Percentiles rank a stretch among this genome's conserved stretches.
Evolutionary conservation across 2,329 filamentous ascomycete species (phyloP).

Genomic region (Clonostachys rhizophaga): DNA sequence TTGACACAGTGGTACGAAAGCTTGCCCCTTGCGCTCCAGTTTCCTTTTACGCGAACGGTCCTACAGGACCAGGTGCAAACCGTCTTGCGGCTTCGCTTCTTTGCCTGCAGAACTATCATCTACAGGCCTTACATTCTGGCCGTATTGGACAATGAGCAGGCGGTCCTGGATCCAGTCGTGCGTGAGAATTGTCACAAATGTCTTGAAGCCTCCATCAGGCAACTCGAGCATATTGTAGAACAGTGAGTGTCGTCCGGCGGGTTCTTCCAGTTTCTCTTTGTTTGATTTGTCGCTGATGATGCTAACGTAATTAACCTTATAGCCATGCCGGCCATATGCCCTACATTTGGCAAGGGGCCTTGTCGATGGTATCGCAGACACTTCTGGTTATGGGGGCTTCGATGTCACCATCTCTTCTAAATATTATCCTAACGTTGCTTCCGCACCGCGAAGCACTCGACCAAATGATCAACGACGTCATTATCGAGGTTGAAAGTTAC

Average conservation of each 20-base stretch:
- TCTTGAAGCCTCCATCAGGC: constrained; percentile 73
- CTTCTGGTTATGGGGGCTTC: constrained; percentile 80
- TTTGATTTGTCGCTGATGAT: neutral
- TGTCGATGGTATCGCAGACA: constrained; percentile 79
- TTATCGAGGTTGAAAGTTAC: constrained; percentile 71
- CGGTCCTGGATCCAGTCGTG: constrained; percentile 66
- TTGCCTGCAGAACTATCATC: constrained; percentile 81
- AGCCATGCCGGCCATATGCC: constrained; percentile 80
- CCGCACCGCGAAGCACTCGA: constrained; percentile 60
- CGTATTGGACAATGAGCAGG: constrained; percentile 72
- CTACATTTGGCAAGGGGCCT: constrained; percentile 79
- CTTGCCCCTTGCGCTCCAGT: constrained; percentile 69
- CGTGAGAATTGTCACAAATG: constrained; percentile 78
- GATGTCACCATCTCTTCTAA: constrained; percentile 69
- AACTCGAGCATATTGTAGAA: constrained; percentile 73
- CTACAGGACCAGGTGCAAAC: constrained; percentile 73
- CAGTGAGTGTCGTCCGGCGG: constrained; percentile 49
- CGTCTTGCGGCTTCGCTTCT: constrained; percentile 74
- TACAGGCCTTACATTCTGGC: constrained; percentile 80
- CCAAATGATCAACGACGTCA: constrained; percentile 72
- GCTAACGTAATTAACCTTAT: constrained; percentile 6
- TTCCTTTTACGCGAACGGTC: constrained; percentile 64
- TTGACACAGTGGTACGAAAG: constrained; percentile 82
- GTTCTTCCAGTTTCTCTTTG: neutral
- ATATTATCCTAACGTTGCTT: constrained; percentile 55